phyloP scores from a whole-genome alignment of 1,284 basidiomycete genomes.

The Apiotrichum brassicae region DNA sequence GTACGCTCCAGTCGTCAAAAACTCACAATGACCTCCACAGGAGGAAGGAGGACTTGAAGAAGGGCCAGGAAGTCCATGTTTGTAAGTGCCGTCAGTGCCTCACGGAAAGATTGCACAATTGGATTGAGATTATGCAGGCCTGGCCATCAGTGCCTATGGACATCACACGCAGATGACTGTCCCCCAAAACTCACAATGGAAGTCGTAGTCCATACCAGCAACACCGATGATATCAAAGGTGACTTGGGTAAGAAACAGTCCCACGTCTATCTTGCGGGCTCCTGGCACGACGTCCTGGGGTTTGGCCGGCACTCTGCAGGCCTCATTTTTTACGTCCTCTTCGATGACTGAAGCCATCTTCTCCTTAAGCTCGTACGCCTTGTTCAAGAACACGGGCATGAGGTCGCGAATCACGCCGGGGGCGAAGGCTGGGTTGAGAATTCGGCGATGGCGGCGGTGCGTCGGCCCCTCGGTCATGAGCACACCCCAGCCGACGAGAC shows the following conservation, averaged over 20 bases:
- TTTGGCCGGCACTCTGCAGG: slow-evolving; percentile 1
- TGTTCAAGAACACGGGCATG: slow-evolving; percentile 59
- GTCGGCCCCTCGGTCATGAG: slow-evolving; percentile 48
- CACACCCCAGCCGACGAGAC: slow-evolving; percentile 15
- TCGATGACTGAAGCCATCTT: slow-evolving; percentile 3
- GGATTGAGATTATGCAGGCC: slow-evolving; percentile 25
- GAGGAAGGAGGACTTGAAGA: slow-evolving; percentile 54
- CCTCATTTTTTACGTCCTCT: slow-evolving; percentile 3
- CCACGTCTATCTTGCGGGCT: slow-evolving; percentile 15
- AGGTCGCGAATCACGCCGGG: slow-evolving; percentile 42
- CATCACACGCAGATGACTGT: too few relatives aligned
- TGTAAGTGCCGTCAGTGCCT: slow-evolving; percentile 26
- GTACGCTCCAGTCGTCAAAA: not conserved
- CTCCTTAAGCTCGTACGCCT: slow-evolving; percentile 53
- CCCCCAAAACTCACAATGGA: slow-evolving; percentile 29
- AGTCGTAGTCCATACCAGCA: slow-evolving; percentile 59
- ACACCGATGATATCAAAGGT: slow-evolving; percentile 63
- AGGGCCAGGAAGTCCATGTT: slow-evolving; percentile 53
- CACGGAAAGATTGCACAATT: slow-evolving; percentile 17
- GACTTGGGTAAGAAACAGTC: slow-evolving; percentile 44
- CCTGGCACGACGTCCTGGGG: slow-evolving; percentile 14
- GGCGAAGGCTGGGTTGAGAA: slow-evolving; percentile 49
- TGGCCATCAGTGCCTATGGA: not conserved
- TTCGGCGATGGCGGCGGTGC: slow-evolving; percentile 53
- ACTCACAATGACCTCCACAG: slow-evolving; percentile 45